Percentiles rank a stretch among this genome's conserved stretches.
phyloP scores from a whole-genome alignment of 805 yeast species.

The Metschnikowia lochheadii region DNA sequence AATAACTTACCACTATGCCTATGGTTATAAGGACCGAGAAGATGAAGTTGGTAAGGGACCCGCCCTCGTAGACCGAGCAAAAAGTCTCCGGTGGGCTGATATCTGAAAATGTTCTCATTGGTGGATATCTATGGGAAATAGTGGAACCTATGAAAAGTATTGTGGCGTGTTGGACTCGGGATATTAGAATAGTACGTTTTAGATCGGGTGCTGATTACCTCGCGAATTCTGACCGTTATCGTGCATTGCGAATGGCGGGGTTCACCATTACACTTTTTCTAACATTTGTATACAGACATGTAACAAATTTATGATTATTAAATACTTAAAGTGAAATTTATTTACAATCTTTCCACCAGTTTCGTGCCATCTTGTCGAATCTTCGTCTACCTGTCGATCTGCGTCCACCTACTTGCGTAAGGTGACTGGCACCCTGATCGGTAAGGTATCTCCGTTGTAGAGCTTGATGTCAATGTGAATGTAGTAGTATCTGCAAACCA shows the following conservation, averaged over 20 bases:
- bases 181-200: background rate
- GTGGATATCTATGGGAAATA: too few relatives aligned
- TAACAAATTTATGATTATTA: background rate
- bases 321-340: background rate
- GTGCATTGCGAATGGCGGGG: background rate
- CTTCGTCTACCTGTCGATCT: too few relatives aligned
- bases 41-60: conserved; percentile 45
- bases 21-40: conserved; percentile 52
- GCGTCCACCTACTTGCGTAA: conserved; percentile 6
- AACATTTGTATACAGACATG: background rate
- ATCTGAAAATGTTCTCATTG: background rate
- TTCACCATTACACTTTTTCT: background rate
- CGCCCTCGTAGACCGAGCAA: conserved; percentile 46
- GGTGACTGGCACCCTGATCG: conserved; percentile 20
- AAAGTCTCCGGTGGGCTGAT: conserved; percentile 12
- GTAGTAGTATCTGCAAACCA: conserved; percentile 26
- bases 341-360: background rate
- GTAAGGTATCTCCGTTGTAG: conserved; percentile 18
- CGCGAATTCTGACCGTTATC: conserved; percentile 1
- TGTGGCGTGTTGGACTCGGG: background rate
- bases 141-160: background rate
- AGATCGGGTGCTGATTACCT: background rate
- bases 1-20: conserved; percentile 67
- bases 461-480: conserved; percentile 18
- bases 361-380: background rate